These are phyloP conservation scores for Neofusicoccum ribis DNA, from an alignment of 2,329 filamentous ascomycete genomes.

Conservation along the genomic window DNA sequence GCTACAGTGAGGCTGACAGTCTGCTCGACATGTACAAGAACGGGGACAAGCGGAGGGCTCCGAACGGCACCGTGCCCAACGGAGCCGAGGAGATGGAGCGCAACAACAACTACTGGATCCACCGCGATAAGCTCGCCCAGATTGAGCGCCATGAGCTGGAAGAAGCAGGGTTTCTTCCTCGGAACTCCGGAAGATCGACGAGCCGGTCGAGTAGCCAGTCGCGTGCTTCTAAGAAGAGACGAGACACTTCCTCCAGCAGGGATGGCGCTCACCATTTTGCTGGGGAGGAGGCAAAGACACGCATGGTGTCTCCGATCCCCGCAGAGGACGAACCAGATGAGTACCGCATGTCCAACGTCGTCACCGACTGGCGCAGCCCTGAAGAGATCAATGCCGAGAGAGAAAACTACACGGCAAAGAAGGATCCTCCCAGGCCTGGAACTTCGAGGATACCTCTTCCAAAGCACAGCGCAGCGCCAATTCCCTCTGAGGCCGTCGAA, in stretches of 20 bases:
- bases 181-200: conserved; percentile 28
- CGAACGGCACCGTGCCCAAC: not conserved
- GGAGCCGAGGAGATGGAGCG: not conserved
- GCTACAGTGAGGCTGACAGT: conserved; percentile 49
- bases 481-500: conserved; percentile 70
- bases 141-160: conserved; percentile 81
- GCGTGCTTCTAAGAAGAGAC: conserved; percentile 35
- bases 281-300: conserved; percentile 27
- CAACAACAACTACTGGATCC: conserved; percentile 66
- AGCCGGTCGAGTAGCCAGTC: conserved; percentile 41
- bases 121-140: conserved; percentile 77
- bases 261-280: conserved; percentile 24
- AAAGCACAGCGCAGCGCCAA: conserved; percentile 74
- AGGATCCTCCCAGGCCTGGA: conserved; percentile 48
- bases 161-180: conserved; percentile 66
- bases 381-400: conserved; percentile 69
- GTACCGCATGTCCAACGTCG: conserved; percentile 43
- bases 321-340: conserved; percentile 43
- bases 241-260: conserved; percentile 28
- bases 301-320: conserved; percentile 39
- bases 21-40: conserved; percentile 46
- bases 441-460: conserved; percentile 84
- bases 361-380: conserved; percentile 72
- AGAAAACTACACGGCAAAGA: conserved; percentile 27
- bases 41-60: conserved; percentile 23